Evolutionary conservation across 352 stramenopile species (phyloP), one percentile per base, ranked within the genome.

Genomic region (Phytophthora pluvialis): DNA sequence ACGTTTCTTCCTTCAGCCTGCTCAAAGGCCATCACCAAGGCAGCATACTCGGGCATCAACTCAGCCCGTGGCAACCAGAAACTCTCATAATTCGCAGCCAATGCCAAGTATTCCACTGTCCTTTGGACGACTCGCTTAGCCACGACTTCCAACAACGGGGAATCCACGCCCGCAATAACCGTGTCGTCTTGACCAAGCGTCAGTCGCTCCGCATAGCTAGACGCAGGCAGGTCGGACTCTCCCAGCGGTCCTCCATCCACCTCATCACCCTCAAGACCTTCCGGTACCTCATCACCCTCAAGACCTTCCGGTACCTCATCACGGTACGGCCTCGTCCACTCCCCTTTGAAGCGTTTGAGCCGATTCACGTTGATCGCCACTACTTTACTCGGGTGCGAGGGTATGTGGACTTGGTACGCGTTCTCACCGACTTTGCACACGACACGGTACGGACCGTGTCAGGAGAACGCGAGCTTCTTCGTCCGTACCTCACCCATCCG

Each of bases 391-490:
- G n/a, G 16, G 4, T 45, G n/a, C n/a, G n/a, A 13, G 4, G 39
- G 39, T 9, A 45, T 28, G 8, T 26, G 5, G 4, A 13, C 9
- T 16, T 5, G 16, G n/a, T 13, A 45, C 16, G 39, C 16, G 12
- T 45, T 28, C 5, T 26, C n/a, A 1, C n/a, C n/a, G 6, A 45
- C 16, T 5, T 10, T 28, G 16, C 39, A 2, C 3, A 28, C 5
- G 6, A 45, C 7, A 45, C 39, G 8, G 9, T 40, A 40, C 1
- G 35, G 15, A 0, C 57, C 47, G 31, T 66, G 58, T 48, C 58
- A 66, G 2, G 40, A n/a, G 13, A 55, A 60, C 0, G 18, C 40
- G 2, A 54, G 11, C 32, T 66, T 67, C 44, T 67, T 56, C n/a
- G 50, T 52, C 1, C 60, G 10, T 4, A 2, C 12, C 4, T 55